Conservation (phyloP, 2,329 filamentous ascomycete species). For the Aspergillus nomiae region DNA sequence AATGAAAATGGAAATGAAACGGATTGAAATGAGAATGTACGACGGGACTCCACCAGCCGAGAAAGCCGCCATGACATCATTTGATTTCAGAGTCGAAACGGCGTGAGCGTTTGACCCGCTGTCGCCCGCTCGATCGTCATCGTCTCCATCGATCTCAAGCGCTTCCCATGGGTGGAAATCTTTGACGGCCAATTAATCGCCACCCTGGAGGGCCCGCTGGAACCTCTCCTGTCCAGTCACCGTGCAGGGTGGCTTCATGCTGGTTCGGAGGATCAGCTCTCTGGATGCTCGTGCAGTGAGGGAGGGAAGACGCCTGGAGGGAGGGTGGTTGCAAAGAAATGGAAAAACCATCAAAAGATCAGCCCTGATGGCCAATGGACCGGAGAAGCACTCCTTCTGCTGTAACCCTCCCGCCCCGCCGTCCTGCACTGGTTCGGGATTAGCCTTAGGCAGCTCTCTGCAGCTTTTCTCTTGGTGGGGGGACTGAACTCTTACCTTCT, state of each 20-base stretch:
- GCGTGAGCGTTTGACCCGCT: conserved; percentile 32
- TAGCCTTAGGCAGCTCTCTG: conserved; percentile 13
- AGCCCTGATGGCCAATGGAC: conserved; percentile 4
- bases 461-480: neutral
- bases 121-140: conserved; percentile 32
- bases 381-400: too few relatives aligned
- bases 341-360: neutral
- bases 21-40: neutral
- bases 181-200: conserved; percentile 23
- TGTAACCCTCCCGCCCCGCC: conserved; percentile 11
- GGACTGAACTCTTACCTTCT: neutral
- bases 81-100: conserved; percentile 21
- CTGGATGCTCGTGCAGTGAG: neutral
- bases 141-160: conserved; percentile 34
- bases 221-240: conserved; percentile 28
- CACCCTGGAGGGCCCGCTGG: conserved; percentile 9
- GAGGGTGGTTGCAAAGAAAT: neutral
- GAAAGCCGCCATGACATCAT: conserved; percentile 32
- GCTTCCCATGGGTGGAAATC: conserved; percentile 28
- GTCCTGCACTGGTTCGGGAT: conserved; percentile 2
- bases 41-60: neutral
- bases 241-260: conserved; percentile 22
- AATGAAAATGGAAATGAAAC: neutral
- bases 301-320: neutral
- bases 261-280: conserved; percentile 17